Base-by-base conservation (phyloP, 129 eudicot genomes). In the Chrysanthemum makinoi region DNA sequence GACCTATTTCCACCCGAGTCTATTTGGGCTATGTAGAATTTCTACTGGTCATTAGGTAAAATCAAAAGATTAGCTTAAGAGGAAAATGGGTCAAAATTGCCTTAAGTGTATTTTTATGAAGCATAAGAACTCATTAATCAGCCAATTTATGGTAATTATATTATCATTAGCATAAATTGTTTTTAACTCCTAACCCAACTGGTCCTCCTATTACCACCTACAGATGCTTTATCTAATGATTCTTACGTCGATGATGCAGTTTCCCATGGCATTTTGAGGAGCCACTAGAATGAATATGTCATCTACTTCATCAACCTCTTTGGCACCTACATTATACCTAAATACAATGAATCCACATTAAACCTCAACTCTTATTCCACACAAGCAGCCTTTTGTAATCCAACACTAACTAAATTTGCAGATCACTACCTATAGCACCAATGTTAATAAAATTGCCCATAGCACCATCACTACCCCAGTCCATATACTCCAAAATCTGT, bases 251-350 rank as follows among this genome's bases (percentile, higher is more conserved):
- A 95, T 90, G 68, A 95, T 95, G 74, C 99, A 95, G 74, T 95
- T 95, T 70, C 99, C 99, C 73, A 95, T 85, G 33, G 99, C 97
- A 95, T 95, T 95, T 84, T 95, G 99, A 44, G 99, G 99, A 86
- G 99, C 99, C 76, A 95, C 89, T 72, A 95, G 76, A 69, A 95
- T 95, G 82, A 87, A 95, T 79, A 95, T 83, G 80, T 90, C 99
- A 83, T 90, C 97, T 64, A 80, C 84, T 78, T 95, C 97, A 10
- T 83, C 94, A 56, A 95, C 99, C 77, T 95, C 99, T 43, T 85
- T 76, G 75, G 79, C 96, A 63, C 99, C 98, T 94, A 83, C 68
- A 81, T 13, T 55, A 67, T 33, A 5, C 17, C 46, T 26, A 35
- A 50, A 11, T 6, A 75, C 48, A 66, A 53, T 16, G 39, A 18